Evolutionary conservation across 495 filamentous ascomycete species (phyloP), one percentile per base, ranked within the genome.

Genomic region (Glarea lozoyensis): DNA sequence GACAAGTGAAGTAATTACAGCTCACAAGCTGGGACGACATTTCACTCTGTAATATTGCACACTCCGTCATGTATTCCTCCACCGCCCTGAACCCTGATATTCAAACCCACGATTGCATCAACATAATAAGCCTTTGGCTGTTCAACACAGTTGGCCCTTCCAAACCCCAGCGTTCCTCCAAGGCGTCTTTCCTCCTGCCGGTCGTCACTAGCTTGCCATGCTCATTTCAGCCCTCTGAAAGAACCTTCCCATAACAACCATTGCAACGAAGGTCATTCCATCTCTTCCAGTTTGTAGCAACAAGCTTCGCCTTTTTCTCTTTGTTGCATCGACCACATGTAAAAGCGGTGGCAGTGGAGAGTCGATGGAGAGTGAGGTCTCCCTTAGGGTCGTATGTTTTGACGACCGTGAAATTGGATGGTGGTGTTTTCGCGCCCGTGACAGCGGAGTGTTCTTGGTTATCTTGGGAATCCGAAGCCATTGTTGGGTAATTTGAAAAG

Each of bases 231-330:
- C 7, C 25, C n/a, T 29, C n/a, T 29, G 25, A 29, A n/a, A 29
- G 25, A 29, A 29, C 7, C 25, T 29, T 7, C 7, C 25, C n/a
- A 29, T 29, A 29, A n/a, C 48, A 54, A 38, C 37, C 51, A 37
- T 54, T 54, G 42, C 51, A 54, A 37, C 44, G 39, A 50, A 54
- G 47, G 25, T 41, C 51, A 43, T 54, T 43, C 51, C 51, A 54
- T 49, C 46, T 40, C 19, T 43, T 25, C 40, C 40, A 18, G 44
- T 37, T 38, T 40, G 38, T 54, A 38, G 43, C 48, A 42, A 52
- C 43, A 44, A 54, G 52, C 33, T 51, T 54, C 43, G 52, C 45
- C 35, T 29, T 55, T 41, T 55, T 55, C 20, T 52, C 37, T 27
- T 34, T 21, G 32, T 43, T 29, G 52, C 45, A 55, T 36, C 52